These are phyloP conservation scores for Exobasidium cylindrosporum DNA, from an alignment of 1,284 basidiomycete genomes.

Conservation along the genomic window DNA sequence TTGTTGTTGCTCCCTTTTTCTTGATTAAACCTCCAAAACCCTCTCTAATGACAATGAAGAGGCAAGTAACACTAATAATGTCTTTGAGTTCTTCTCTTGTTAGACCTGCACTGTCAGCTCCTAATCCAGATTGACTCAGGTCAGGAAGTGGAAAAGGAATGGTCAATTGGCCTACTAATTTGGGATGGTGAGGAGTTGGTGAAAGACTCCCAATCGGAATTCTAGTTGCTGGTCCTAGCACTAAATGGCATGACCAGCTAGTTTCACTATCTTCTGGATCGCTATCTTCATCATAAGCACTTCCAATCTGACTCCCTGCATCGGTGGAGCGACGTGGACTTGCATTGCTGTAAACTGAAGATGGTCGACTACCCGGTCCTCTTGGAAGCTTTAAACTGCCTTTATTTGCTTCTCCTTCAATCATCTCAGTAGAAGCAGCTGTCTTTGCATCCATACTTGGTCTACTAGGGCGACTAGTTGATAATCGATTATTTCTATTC, in stretches of 20 bases:
- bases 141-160: conserved; percentile 73
- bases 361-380: conserved; percentile 11
- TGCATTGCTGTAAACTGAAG: conserved; percentile 5
- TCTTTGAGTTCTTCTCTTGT: conserved; percentile 93
- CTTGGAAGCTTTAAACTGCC: conserved; percentile 3
- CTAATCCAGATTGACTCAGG: conserved; percentile 37
- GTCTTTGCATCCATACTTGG: not conserved
- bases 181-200: conserved; percentile 95
- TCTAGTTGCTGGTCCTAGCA: conserved; percentile 53
- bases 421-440: not conserved
- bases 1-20: conserved; percentile 55
- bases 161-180: conserved; percentile 84
- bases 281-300: conserved; percentile 51
- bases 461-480: not conserved
- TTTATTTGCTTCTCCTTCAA: not conserved
- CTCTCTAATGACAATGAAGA: conserved; percentile 91
- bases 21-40: conserved; percentile 79
- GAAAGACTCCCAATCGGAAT: conserved; percentile 59
- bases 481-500: not conserved
- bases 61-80: conserved; percentile 76
- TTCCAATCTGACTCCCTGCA: conserved; percentile 18
- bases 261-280: conserved; percentile 95
- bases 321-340: conserved; percentile 27
- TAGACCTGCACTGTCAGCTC: conserved; percentile 41
- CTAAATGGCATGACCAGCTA: conserved; percentile 75